Evolutionary conservation across 805 yeast species (phyloP).

Genomic region (Suhomyces xylopsoci): DNA sequence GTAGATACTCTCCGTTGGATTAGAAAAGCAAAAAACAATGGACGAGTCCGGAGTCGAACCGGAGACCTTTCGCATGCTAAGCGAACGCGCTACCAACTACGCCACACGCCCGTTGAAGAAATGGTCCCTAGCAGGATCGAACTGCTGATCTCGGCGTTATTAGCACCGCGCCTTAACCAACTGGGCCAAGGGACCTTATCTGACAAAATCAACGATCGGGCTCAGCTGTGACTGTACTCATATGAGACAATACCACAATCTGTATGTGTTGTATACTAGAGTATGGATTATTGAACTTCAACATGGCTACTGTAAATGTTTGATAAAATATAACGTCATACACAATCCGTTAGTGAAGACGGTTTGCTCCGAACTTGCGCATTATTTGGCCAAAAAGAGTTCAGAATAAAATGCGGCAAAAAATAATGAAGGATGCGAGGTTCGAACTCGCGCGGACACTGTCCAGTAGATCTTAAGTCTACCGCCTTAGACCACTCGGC

Average conservation of each 20-base stretch:
- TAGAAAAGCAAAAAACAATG: no score
- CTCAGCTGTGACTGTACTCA: no score
- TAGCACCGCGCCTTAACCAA: constrained; percentile 61
- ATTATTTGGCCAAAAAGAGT: no score
- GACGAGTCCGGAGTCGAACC: constrained; percentile 78
- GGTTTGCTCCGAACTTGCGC: not conserved
- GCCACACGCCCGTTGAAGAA: constrained; percentile 61
- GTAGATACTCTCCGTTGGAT: no score
- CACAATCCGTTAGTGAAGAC: not conserved
- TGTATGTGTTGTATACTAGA: not conserved
- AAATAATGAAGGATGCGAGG: constrained; percentile 44
- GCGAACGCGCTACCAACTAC: constrained; percentile 83
- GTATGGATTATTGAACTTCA: not conserved
- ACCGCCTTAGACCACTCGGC: constrained; percentile 51
- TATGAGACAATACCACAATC: no score
- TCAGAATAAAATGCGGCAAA: constrained; percentile 4
- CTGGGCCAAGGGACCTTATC: constrained; percentile 56
- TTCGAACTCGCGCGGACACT: constrained; percentile 48
- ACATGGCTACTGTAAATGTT: not conserved
- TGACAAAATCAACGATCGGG: no score
- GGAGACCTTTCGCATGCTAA: constrained; percentile 79
- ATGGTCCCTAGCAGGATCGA: constrained; percentile 39
- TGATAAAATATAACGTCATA: no score
- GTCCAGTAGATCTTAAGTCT: constrained; percentile 47
- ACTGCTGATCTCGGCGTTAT: constrained; percentile 52